Percentiles rank a stretch among this genome's conserved stretches.
Evolutionary conservation across 1,284 basidiomycete genomes (phyloP).

Genomic region (Leccinum pachyderme): DNA sequence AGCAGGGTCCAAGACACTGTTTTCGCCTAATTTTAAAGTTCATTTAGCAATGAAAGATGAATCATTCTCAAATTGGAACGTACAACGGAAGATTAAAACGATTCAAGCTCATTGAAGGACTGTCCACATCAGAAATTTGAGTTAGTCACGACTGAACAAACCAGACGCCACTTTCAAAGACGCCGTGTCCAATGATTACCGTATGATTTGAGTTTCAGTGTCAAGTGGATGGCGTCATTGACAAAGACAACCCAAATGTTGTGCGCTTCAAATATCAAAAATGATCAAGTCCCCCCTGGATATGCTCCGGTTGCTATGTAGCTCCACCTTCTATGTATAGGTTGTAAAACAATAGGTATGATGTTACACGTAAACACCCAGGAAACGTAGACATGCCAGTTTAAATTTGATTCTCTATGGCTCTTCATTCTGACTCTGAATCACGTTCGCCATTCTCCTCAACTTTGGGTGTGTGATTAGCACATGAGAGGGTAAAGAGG

Average conservation of each 20-base stretch:
- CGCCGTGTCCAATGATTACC: neutral
- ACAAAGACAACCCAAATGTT: neutral
- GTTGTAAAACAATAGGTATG: neutral
- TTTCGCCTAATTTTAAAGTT: neutral
- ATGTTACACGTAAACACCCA: neutral
- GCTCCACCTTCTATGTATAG: neutral
- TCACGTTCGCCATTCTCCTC: constrained; percentile 4
- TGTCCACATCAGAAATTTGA: neutral
- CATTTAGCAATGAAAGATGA: neutral
- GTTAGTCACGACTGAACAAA: neutral
- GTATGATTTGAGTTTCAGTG: neutral
- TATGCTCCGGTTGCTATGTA: neutral
- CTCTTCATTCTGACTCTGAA: constrained; percentile 12
- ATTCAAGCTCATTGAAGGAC: neutral
- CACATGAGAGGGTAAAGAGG: neutral
- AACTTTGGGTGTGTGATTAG: constrained; percentile 11
- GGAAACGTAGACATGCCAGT: neutral
- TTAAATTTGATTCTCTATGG: neutral
- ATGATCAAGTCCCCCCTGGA: neutral
- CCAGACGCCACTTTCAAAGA: neutral
- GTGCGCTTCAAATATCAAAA: neutral
- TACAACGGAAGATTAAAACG: neutral
- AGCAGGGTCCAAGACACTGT: neutral
- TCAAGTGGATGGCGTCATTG: neutral
- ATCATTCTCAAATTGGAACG: neutral